phyloP scores from a whole-genome alignment of 495 filamentous ascomycete species.

The Umbilicaria muhlenbergii region DNA sequence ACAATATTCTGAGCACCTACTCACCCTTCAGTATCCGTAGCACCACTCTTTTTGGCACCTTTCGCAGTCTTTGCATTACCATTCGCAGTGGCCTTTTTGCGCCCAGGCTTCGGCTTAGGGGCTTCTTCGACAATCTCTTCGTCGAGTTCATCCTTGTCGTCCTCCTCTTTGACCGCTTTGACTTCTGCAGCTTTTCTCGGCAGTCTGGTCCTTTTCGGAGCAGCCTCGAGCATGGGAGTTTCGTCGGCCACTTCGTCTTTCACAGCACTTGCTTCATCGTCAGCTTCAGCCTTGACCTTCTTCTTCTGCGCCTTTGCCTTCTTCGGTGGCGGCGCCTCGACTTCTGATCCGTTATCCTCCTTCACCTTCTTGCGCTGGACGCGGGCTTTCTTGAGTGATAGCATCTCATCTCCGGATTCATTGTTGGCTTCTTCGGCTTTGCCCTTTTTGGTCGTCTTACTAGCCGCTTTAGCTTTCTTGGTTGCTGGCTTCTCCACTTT shows the following conservation, averaged over 20 bases:
- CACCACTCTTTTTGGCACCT: too few relatives aligned
- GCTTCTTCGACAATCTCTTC: conserved; percentile 1
- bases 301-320: conserved; percentile 1
- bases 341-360: conserved; percentile 13
- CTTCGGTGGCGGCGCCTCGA: conserved; percentile 8
- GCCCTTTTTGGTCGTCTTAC: conserved; percentile 17
- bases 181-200: conserved; percentile 2
- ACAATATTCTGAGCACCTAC: too few relatives aligned
- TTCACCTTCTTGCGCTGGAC: conserved; percentile 14
- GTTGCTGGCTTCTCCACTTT: conserved; percentile 18
- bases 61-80: neutral
- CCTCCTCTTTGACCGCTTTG: neutral
- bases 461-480: conserved; percentile 13
- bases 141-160: neutral
- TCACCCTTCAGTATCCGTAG: too few relatives aligned
- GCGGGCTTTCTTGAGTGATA: conserved; percentile 16
- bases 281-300: conserved; percentile 2
- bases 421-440: conserved; percentile 6
- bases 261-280: conserved; percentile 1
- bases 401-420: conserved; percentile 3
- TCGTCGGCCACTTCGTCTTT: conserved; percentile 1
- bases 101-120: conserved; percentile 7
- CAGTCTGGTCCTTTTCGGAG: neutral
- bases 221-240: neutral
- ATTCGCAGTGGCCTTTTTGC: conserved; percentile 8